These are phyloP conservation scores for Hamiltosporidium magnivora DNA, from an alignment of 371 early-diverging fungal genomes.

Conservation along the genomic window DNA sequence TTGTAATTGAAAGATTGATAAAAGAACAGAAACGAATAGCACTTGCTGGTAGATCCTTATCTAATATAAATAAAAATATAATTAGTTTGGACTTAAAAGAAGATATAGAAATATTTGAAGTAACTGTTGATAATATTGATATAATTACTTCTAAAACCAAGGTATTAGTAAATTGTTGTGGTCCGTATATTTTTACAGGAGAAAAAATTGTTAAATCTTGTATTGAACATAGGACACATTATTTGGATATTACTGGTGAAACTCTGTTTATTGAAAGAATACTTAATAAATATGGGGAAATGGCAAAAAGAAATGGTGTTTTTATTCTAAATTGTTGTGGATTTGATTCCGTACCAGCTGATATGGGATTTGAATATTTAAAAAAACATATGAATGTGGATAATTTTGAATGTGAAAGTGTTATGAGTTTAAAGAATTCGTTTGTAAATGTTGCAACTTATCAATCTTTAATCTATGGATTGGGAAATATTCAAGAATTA, in stretches of 20 bases:
- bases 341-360: conserved; percentile 73
- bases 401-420: neutral
- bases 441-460: conserved; percentile 2
- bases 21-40: conserved; percentile 57
- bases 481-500: neutral
- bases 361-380: conserved; percentile 58
- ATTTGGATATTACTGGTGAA: conserved; percentile 78
- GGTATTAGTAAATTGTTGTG: conserved; percentile 70
- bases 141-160: conserved; percentile 60
- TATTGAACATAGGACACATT: conserved; percentile 66
- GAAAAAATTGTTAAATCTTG: conserved; percentile 69
- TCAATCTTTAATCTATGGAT: neutral
- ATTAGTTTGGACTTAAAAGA: conserved; percentile 26
- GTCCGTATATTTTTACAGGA: conserved; percentile 66
- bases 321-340: conserved; percentile 70
- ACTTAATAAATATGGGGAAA: conserved; percentile 61
- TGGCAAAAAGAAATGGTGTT: conserved; percentile 60
- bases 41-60: conserved; percentile 62
- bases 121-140: conserved; percentile 60
- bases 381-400: neutral
- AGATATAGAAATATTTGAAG: conserved; percentile 59
- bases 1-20: conserved; percentile 62
- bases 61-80: conserved; percentile 54
- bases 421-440: neutral
- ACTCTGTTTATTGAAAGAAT: conserved; percentile 62